Percentiles rank a stretch among this genome's conserved stretches.
phyloP scores from a whole-genome alignment of 2,329 filamentous ascomycete species.

The Graphiopsis chlorocephala region DNA sequence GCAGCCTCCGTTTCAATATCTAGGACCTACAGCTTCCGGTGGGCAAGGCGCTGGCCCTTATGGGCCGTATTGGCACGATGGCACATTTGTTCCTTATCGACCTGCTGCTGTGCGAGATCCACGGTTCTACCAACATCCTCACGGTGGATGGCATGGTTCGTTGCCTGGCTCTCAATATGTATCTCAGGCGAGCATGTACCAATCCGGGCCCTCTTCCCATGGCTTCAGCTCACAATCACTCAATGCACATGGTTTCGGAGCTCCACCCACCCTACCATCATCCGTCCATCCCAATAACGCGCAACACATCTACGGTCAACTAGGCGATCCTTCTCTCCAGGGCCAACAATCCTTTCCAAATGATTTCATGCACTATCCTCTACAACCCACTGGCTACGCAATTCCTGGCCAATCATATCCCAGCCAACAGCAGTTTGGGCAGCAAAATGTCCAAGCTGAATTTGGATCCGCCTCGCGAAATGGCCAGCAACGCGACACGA shows the following conservation, averaged over 20 bases:
- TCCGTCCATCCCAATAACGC: not conserved
- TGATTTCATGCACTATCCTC: not conserved
- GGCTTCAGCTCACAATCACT: constrained; percentile 4
- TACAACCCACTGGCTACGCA: not conserved
- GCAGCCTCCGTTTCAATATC: constrained; percentile 58
- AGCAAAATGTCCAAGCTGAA: constrained; percentile 26
- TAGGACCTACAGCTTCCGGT: constrained; percentile 58
- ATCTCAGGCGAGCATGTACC: constrained; percentile 2
- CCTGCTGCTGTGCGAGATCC: constrained; percentile 57
- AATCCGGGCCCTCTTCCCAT: not conserved
- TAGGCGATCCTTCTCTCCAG: not conserved
- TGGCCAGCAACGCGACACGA: constrained; percentile 43
- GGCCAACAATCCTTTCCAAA: not conserved
- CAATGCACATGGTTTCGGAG: constrained; percentile 1
- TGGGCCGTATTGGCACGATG: constrained; percentile 63
- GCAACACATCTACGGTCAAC: not conserved
- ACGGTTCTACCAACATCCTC: constrained; percentile 39
- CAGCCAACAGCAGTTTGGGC: constrained; percentile 1
- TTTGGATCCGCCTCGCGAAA: constrained; percentile 43
- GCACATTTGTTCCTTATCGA: constrained; percentile 59
- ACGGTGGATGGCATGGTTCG: constrained; percentile 17
- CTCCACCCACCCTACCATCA: not conserved
- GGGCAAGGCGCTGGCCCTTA: constrained; percentile 55
- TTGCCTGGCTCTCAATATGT: not conserved
- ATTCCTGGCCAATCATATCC: not conserved